Base-by-base conservation (phyloP, 1,139 yeast species). In the Suzukiozyma palmioleophila region DNA sequence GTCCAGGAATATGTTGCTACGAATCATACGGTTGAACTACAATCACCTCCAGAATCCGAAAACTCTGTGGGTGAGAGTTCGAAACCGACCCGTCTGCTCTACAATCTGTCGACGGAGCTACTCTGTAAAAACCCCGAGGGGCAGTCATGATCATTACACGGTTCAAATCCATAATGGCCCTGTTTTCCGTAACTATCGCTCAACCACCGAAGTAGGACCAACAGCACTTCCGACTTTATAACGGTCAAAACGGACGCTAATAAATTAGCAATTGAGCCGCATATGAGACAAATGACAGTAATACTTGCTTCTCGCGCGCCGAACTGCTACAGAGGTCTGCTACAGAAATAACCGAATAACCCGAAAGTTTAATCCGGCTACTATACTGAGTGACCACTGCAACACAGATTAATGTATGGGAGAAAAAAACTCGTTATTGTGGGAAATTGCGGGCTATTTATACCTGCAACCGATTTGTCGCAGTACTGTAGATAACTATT, bases 1-100 rank as follows among this genome's bases (percentile, higher is more conserved):
- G 92, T 81, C 72, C 82, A 84, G 94, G 94, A 84, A 84, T 84
- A 84, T 84, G 87, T 84, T 77, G 90, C 88, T 71, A 61, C 75
- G 67, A 54, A 56, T 56, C 59, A 54, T 48, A 41, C 48, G 71
- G 70, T 61, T 81, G 82, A 79, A 77, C 84, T 76, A 50, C 81
- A 69, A 70, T 72, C 59, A 44, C 22, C 24, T 4, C n/a, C 10
- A n/a, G 13, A n/a, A 14, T 24, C 8, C 48, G 32, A 30, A 30
- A 13, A 33, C 26, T 30, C 46, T 43, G 40, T 42, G 50, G 45
- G 38, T 54, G 73, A 73, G 86, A 82, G 76, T 80, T 83, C 89
- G 79, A 83, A 78, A 62, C 75, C 80, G 57, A 59, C 62, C 67
- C 66, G 79, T 74, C 75, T 59, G 56, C 61, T 83, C 66, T 76